These are phyloP conservation scores for Colletotrichum zoysiae DNA, from an alignment of 2,329 filamentous ascomycete genomes.

Conservation along the genomic window DNA sequence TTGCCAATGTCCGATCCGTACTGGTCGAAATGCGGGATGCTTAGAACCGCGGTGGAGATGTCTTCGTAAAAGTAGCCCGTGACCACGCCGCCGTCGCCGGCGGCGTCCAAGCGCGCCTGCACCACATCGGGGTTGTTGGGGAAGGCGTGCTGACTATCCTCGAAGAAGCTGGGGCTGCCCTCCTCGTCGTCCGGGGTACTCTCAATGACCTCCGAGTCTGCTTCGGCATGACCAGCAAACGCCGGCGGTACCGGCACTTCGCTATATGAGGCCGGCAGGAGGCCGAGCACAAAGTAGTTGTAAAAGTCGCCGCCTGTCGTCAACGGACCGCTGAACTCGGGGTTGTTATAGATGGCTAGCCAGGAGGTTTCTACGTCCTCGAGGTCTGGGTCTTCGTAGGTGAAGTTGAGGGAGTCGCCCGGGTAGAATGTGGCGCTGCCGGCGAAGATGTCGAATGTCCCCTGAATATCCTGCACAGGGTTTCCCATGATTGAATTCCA, in stretches of 20 bases:
- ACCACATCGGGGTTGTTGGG: slow-evolving; percentile 11
- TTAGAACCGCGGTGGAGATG: slow-evolving; percentile 30
- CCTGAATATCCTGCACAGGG: slow-evolving; percentile 26
- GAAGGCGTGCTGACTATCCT: slow-evolving; percentile 14
- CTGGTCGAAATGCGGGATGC: slow-evolving; percentile 31
- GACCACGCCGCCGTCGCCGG: slow-evolving; percentile 16
- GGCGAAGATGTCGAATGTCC: slow-evolving; percentile 18
- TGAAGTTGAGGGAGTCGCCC: slow-evolving; percentile 30
- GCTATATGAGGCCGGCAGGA: slow-evolving; percentile 21
- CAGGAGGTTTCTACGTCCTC: slow-evolving; percentile 1
- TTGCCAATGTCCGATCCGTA: slow-evolving; percentile 24
- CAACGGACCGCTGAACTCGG: slow-evolving; percentile 28
- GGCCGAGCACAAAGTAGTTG: slow-evolving; percentile 31
- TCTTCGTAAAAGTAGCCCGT: slow-evolving; percentile 33
- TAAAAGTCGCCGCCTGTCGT: slow-evolving; percentile 34
- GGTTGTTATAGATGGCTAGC: slow-evolving; percentile 31
- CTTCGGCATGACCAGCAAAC: not conserved
- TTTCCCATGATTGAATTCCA: slow-evolving; percentile 34
- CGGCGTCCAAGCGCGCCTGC: slow-evolving; percentile 4
- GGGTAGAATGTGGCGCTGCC: slow-evolving; percentile 29
- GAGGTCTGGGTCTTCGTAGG: slow-evolving; percentile 11
- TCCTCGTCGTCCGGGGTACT: not conserved
- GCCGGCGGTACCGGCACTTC: slow-evolving; percentile 10
- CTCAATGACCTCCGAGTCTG: not conserved
- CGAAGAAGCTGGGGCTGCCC: not conserved